These are phyloP conservation scores for Colletotrichum magnum DNA, from an alignment of 2,329 filamentous ascomycete genomes.

Conservation along the genomic window DNA sequence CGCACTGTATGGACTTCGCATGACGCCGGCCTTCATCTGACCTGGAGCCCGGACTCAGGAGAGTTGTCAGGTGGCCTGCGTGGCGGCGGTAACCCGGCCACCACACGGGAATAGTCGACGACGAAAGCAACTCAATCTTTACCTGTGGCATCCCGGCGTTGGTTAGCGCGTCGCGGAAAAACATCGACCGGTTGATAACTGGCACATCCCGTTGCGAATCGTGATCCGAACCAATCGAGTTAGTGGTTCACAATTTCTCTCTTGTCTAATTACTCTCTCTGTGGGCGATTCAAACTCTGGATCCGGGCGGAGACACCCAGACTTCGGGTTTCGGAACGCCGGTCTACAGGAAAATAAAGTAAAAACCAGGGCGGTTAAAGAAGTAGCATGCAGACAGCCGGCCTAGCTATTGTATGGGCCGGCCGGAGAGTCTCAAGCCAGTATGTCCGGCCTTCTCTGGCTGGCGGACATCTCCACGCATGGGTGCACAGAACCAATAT, in stretches of 20 bases:
- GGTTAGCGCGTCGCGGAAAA: neutral
- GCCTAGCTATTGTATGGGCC: no score
- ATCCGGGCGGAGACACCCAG: no score
- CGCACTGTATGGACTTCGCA: constrained; percentile 16
- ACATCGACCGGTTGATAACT: neutral
- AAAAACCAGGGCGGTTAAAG: neutral
- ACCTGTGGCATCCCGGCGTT: neutral
- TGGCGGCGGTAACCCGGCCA: constrained; percentile 34
- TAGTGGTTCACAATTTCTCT: neutral
- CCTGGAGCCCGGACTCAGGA: constrained; percentile 30
- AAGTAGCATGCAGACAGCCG: neutral
- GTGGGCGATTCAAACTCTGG: neutral
- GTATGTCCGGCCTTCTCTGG: neutral
- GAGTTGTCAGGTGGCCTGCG: constrained; percentile 26
- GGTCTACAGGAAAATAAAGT: no score
- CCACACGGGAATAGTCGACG: neutral
- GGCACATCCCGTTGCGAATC: neutral
- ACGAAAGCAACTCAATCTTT: neutral
- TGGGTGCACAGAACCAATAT: neutral
- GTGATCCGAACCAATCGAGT: constrained; percentile 6
- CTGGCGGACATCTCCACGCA: constrained; percentile 14
- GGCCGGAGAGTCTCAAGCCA: neutral
- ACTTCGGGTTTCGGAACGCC: no score
- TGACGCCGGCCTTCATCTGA: constrained; percentile 35
- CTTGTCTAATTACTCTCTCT: constrained; percentile 17